Evolutionary conservation across 805 yeast species (phyloP), one percentile per base, ranked within the genome.

Genomic region (Kluyveromyces aestuarii): DNA sequence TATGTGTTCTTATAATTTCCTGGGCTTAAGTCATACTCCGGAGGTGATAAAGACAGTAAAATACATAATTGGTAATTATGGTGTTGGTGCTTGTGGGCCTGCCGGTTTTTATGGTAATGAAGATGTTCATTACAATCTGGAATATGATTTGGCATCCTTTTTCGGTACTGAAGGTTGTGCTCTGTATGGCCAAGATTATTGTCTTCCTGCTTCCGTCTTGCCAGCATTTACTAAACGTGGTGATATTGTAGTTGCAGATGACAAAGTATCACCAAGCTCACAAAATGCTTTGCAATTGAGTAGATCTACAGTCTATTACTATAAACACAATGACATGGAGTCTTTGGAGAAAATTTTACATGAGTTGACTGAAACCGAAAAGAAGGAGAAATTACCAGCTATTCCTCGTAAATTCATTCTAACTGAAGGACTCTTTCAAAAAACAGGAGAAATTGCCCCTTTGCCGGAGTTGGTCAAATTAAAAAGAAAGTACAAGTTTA

Each of bases 1-100:
- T 62, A 71, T 89, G 57, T 76, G 89, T 4, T 77, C 88, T 3
- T 67, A 76, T 48, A 96, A 91, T 67, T 82, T 83, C 56, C 73
- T 87, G 60, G 77, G 81, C 57, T 69, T 88, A 62, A 76, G 82
- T 45, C 66, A 67, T 35, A 68, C 76, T 55, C 66, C 67, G 18
- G 62, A 53, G 14, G 72, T 88, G 38, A 70, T 71, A 46, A 64
- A 72, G 18, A 75, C 72, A 11, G 88, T 89, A 5, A 74, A 77
- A 46, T 63, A 71, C 30, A 73, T 80, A 19, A 80, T 93, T 52
- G 72, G 72, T 43, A 72, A 73, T 50, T 80, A 84, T 50, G 99
- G 99, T 63, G 97, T 93, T 46, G 99, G 99, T 54, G 91, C 97
- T 0, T 93, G 99, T 72, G 96, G 98, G 39, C 98, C 99, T 6